A percentile compares a stretch with the other conserved stretches of the same genome.
These are phyloP conservation scores for Diplodia scrobiculata DNA, from an alignment of 2,329 filamentous ascomycete genomes.

Conservation along the genomic window DNA sequence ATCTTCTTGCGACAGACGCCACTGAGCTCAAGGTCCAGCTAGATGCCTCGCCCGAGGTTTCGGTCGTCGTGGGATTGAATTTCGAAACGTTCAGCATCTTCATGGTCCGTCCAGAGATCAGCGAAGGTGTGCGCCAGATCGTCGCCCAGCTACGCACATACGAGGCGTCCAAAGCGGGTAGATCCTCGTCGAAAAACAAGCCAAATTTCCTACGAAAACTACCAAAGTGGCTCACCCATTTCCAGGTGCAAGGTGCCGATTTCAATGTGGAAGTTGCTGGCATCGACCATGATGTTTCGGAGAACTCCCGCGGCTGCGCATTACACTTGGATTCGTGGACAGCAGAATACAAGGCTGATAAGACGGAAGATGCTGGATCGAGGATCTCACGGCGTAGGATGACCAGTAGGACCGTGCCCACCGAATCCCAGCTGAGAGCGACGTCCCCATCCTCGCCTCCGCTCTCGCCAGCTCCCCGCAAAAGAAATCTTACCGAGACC, in stretches of 20 bases:
- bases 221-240: constrained; percentile 81
- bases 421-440: constrained; percentile 65
- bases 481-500: constrained; percentile 56
- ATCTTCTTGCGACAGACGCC: constrained; percentile 82
- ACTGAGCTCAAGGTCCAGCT: constrained; percentile 85
- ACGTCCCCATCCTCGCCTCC: constrained; percentile 53
- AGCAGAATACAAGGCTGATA: constrained; percentile 83
- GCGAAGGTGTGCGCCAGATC: constrained; percentile 87
- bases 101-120: constrained; percentile 89
- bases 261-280: constrained; percentile 91
- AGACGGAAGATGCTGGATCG: constrained; percentile 64
- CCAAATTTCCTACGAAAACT: constrained; percentile 68
- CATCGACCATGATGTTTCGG: constrained; percentile 78
- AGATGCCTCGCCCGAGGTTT: constrained; percentile 80
- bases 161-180: constrained; percentile 57
- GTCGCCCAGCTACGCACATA: constrained; percentile 70
- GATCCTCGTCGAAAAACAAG: constrained; percentile 58
- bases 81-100: constrained; percentile 86
- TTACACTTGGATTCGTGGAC: constrained; percentile 86
- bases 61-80: constrained; percentile 75
- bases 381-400: constrained; percentile 68
- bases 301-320: constrained; percentile 77
- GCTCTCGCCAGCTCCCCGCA: constrained; percentile 46
- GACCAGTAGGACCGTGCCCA: constrained; percentile 61
- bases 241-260: constrained; percentile 82